Base-by-base conservation (phyloP, 2,329 filamentous ascomycete species). In the Davidsoniella virescens region DNA sequence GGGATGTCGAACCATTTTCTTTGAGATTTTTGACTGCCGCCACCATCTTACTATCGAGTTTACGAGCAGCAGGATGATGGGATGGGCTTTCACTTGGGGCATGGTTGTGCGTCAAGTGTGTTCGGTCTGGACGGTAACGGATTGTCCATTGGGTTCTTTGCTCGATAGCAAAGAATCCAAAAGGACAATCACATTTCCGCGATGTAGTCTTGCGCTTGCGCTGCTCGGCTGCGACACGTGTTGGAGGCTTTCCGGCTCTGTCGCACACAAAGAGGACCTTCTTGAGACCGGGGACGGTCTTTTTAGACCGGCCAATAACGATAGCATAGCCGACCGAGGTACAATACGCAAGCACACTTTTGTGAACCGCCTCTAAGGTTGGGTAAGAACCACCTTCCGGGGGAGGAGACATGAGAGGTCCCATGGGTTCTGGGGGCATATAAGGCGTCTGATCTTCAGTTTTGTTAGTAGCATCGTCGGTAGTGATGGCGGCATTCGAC, bases 81-180 rank as follows among this genome's bases (percentile, higher is more conserved):
- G 77, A 71, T 2, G 77, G 77, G 58, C 77, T 80, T 59, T 81
- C 76, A 57, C 78, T 82, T 1, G 78, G 77, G 0, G 74, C 74
- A 57, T 82, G 78, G 57, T 82, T 82, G 61, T 82, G 78, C 50
- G 68, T 63, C 39, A 80, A 63, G 58, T 81, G 77, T 47, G 67
- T 59, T 5, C 67, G 62, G 54, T 80, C 73, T 2, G 78, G 78
- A 4, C 78, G 72, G 58, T 80, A 81, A 48, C 78, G 70, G 52
- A 82, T 73, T 0, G 76, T 76, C 78, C 78, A 82, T 56, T 81
- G 76, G 0, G 76, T 80, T 53, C 78, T 69, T 58, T 80, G 76
- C 60, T 82, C 78, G 38, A 82, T 77, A 50, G 78, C 78, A 55
- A 81, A 82, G 61, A 82, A 80, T n/a, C 78, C 78, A 60, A 82